Conservation (phyloP, 1,139 yeast species). For the Suhomyces bribrorum region DNA sequence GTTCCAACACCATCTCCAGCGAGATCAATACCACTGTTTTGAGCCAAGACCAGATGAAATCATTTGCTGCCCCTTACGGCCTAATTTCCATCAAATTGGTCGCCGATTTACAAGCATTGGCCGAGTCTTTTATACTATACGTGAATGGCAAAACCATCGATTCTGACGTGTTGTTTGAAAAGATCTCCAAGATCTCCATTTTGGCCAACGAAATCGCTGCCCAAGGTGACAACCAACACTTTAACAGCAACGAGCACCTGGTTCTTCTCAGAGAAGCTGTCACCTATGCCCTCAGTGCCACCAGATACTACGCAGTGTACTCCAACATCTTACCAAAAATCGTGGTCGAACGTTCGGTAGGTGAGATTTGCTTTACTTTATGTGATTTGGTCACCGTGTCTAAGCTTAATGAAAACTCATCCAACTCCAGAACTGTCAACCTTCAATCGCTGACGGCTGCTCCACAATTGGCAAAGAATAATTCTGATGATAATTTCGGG, state of each 20-base stretch:
- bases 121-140: slow-evolving; percentile 45
- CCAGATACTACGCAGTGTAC: slow-evolving; percentile 74
- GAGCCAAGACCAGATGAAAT: slow-evolving; percentile 27
- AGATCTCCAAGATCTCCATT: slow-evolving; percentile 54
- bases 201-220: slow-evolving; percentile 50
- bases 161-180: slow-evolving; percentile 52
- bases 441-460: slow-evolving; percentile 3
- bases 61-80: slow-evolving; percentile 42
- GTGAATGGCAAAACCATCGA: slow-evolving; percentile 37
- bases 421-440: slow-evolving; percentile 13
- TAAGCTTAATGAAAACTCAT: slow-evolving; percentile 42
- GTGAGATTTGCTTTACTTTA: slow-evolving; percentile 72
- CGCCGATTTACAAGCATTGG: slow-evolving; percentile 46
- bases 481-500: slow-evolving; percentile 31
- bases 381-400: slow-evolving; percentile 66
- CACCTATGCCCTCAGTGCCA: slow-evolving; percentile 74
- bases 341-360: slow-evolving; percentile 74
- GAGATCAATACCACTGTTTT: slow-evolving; percentile 27
- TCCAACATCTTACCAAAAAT: slow-evolving; percentile 66
- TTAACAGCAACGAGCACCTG: slow-evolving; percentile 39
- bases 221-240: slow-evolving; percentile 38
- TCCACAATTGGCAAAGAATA: slow-evolving; percentile 3
- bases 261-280: slow-evolving; percentile 64
- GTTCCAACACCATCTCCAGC: slow-evolving; percentile 30
- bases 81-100: slow-evolving; percentile 46